Evolutionary conservation across 192 early-diverging fungal genomes (phyloP).

Genomic region (Gaertneriomyces sp.): DNA sequence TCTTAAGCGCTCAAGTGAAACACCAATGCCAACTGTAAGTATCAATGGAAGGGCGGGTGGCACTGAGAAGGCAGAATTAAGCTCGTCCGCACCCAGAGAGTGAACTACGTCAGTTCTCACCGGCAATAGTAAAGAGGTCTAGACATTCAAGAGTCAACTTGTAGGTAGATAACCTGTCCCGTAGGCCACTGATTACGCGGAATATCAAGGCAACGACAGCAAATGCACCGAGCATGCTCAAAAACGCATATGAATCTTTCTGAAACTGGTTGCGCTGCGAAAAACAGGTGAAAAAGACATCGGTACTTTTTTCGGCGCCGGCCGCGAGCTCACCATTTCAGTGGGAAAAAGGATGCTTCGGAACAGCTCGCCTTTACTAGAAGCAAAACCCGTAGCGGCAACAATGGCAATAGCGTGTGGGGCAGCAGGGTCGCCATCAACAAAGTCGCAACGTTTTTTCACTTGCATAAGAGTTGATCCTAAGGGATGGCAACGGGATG

Average conservation of each 20-base stretch:
- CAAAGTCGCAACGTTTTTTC: slow-evolving; percentile 12
- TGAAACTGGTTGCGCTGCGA: slow-evolving; percentile 32
- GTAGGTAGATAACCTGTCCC: neutral
- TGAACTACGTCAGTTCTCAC: slow-evolving; percentile 1
- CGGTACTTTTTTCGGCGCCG: neutral
- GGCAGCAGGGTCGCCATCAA: neutral
- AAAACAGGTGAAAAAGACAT: slow-evolving; percentile 8
- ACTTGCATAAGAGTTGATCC: slow-evolving; percentile 19
- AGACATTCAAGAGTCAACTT: slow-evolving; percentile 30
- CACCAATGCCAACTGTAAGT: slow-evolving; percentile 38
- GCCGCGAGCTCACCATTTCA: neutral
- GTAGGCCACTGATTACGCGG: slow-evolving; percentile 22
- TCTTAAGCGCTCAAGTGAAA: slow-evolving; percentile 36
- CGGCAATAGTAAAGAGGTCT: slow-evolving; percentile 49
- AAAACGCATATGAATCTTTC: slow-evolving; percentile 40
- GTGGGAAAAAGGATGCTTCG: slow-evolving; percentile 43
- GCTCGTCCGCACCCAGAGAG: neutral
- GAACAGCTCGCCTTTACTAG: slow-evolving; percentile 46
- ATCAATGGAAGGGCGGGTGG: slow-evolving; percentile 49
- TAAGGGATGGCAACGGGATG: neutral
- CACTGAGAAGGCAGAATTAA: slow-evolving; percentile 12
- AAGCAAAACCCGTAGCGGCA: slow-evolving; percentile 40
- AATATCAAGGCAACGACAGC: slow-evolving; percentile 42
- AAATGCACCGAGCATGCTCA: slow-evolving; percentile 33
- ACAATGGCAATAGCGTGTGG: slow-evolving; percentile 35